These are phyloP conservation scores for Fraxinus anomala DNA, from an alignment of 257 asterid species.

Conservation along the genomic window DNA sequence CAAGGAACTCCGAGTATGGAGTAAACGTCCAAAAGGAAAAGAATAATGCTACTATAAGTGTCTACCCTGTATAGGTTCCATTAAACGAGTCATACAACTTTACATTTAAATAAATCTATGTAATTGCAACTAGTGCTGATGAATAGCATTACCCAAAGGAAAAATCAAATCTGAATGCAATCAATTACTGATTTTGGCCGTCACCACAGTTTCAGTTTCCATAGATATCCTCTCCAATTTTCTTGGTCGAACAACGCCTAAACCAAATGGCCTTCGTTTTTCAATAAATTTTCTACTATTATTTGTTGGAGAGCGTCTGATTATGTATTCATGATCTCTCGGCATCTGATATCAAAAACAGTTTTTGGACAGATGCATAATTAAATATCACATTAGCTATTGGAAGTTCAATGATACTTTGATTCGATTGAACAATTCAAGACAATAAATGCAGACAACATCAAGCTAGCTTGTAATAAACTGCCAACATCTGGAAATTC, in stretches of 20 bases:
- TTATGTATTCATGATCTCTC: background rate
- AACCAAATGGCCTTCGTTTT: no score
- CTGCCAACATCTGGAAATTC: background rate
- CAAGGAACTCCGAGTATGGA: background rate
- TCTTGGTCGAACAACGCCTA: no score
- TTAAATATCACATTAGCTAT: slow-evolving; percentile 8
- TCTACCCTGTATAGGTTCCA: no score
- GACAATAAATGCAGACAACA: slow-evolving; percentile 19
- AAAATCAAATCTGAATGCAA: background rate
- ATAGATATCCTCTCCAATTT: no score
- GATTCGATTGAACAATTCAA: slow-evolving; percentile 5
- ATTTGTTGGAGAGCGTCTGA: no score
- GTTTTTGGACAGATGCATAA: slow-evolving; percentile 1
- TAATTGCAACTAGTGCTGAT: no score
- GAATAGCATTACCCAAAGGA: background rate
- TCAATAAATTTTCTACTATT: background rate
- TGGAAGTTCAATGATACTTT: background rate
- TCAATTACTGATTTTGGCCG: no score
- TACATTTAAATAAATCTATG: no score
- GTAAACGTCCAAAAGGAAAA: no score
- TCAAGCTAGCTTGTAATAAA: slow-evolving; percentile 23
- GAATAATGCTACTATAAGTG: no score
- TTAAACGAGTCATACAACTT: no score
- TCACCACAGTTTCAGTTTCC: no score
- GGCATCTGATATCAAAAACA: slow-evolving; percentile 4